phyloP scores from a whole-genome alignment of 2,329 filamentous ascomycete genomes.

The Aspergillus sergii region DNA sequence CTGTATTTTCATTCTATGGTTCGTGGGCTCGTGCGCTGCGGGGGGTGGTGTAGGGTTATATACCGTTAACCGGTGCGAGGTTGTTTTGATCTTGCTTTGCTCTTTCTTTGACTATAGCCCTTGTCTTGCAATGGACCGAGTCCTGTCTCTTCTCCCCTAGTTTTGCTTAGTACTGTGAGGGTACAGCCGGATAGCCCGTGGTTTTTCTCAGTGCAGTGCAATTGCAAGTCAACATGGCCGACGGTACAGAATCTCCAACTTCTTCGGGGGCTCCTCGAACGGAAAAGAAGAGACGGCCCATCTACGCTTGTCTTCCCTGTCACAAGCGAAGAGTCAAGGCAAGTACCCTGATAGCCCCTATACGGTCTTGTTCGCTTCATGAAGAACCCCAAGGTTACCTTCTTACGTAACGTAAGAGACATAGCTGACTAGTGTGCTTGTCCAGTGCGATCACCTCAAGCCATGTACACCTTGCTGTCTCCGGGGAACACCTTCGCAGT shows the following conservation, averaged over 20 bases:
- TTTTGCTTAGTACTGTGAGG: not conserved
- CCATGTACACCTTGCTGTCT: slow-evolving; percentile 2
- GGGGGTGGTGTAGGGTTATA: not conserved
- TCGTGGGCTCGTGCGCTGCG: not conserved
- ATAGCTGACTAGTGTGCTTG: not conserved
- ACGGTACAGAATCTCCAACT: not conserved
- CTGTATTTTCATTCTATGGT: not conserved
- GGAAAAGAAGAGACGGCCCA: slow-evolving; percentile 1
- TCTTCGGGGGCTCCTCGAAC: not conserved
- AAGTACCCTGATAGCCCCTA: not conserved
- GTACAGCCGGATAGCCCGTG: not conserved
- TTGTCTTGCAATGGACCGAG: not conserved
- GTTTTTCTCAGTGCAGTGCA: not conserved
- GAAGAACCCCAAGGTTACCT: not conserved
- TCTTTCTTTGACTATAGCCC: not conserved
- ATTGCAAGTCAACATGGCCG: not conserved
- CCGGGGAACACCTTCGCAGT: not conserved
- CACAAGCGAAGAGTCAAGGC: slow-evolving; percentile 2
- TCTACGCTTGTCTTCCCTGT: slow-evolving; percentile 2
- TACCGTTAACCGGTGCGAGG: not conserved
- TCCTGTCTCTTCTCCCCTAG: not conserved
- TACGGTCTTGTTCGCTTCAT: not conserved
- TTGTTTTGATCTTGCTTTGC: not conserved
- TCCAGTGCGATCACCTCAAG: not conserved
- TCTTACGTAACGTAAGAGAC: not conserved